phyloP scores from a whole-genome alignment of 2,329 filamentous ascomycete genomes.

The Colletotrichum sp. region DNA sequence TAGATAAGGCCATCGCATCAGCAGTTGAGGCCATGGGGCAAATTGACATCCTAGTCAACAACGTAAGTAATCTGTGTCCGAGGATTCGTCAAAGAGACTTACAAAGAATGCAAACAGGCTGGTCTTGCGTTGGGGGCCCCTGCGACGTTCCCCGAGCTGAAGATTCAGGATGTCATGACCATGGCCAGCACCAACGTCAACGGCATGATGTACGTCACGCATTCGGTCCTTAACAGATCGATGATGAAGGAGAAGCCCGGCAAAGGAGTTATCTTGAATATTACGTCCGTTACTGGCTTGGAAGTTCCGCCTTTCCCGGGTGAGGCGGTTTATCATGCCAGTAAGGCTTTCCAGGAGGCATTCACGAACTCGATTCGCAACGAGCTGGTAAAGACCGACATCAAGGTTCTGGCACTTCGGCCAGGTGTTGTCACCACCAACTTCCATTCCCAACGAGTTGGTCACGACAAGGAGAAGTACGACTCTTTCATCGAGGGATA shows the following conservation, averaged over 20 bases:
- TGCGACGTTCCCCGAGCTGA: slow-evolving; percentile 42
- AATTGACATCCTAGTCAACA: slow-evolving; percentile 53
- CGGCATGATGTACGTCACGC: slow-evolving; percentile 50
- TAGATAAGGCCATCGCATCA: slow-evolving; percentile 32
- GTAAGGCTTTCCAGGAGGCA: slow-evolving; percentile 51
- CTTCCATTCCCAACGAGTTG: slow-evolving; percentile 51
- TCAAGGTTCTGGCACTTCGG: slow-evolving; percentile 49
- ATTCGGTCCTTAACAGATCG: slow-evolving; percentile 47
- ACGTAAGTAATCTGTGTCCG: slow-evolving; percentile 27
- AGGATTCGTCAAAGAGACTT: not conserved
- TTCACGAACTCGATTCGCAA: slow-evolving; percentile 54
- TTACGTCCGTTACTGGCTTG: slow-evolving; percentile 50
- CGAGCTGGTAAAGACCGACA: slow-evolving; percentile 50
- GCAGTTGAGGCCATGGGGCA: slow-evolving; percentile 35
- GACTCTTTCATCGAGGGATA: slow-evolving; percentile 50
- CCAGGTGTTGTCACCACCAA: slow-evolving; percentile 53
- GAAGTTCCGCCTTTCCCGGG: slow-evolving; percentile 53
- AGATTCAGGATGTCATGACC: slow-evolving; percentile 43
- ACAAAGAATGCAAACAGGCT: slow-evolving; percentile 28
- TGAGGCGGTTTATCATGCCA: slow-evolving; percentile 53
- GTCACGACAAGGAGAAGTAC: slow-evolving; percentile 44
- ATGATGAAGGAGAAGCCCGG: slow-evolving; percentile 43
- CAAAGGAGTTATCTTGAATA: slow-evolving; percentile 47
- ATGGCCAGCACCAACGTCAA: slow-evolving; percentile 55
- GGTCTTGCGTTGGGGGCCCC: slow-evolving; percentile 53